These are phyloP conservation scores for Suillus subaureus DNA, from an alignment of 768 basidiomycete species.

Conservation along the genomic window DNA sequence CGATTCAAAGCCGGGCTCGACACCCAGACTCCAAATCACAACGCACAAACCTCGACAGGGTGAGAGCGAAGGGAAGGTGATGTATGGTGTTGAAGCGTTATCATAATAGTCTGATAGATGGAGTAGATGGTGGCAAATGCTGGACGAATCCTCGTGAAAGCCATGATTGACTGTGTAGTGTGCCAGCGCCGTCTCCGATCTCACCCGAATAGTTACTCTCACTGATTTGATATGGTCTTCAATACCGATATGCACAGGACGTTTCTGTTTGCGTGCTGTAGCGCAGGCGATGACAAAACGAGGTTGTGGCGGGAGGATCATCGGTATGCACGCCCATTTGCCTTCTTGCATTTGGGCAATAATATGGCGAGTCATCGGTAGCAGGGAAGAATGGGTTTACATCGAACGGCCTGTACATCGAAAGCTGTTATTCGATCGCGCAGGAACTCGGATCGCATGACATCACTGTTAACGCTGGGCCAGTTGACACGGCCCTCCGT, in stretches of 20 bases:
- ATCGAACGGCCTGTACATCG: neutral
- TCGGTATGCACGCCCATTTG: slow-evolving; percentile 26
- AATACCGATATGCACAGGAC: slow-evolving; percentile 37
- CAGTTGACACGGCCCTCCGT: slow-evolving; percentile 20
- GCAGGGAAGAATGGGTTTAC: slow-evolving; percentile 36
- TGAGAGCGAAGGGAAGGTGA: slow-evolving; percentile 22
- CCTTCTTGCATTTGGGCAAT: neutral
- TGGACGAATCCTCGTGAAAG: neutral
- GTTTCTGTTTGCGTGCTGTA: slow-evolving; percentile 43
- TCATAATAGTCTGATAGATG: neutral
- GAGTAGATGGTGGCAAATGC: slow-evolving; percentile 3
- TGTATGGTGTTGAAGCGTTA: slow-evolving; percentile 3
- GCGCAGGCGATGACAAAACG: slow-evolving; percentile 44
- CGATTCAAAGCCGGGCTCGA: slow-evolving; percentile 33
- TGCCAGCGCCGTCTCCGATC: neutral
- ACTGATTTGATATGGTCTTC: slow-evolving; percentile 33
- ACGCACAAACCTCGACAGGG: slow-evolving; percentile 20
- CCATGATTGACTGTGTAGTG: slow-evolving; percentile 1
- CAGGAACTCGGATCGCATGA: slow-evolving; percentile 19
- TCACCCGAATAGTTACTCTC: slow-evolving; percentile 3
- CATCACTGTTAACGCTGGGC: slow-evolving; percentile 19
- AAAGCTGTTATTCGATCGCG: neutral
- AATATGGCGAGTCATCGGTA: slow-evolving; percentile 27
- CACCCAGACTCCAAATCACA: slow-evolving; percentile 27
- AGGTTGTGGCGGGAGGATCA: slow-evolving; percentile 42